These are phyloP conservation scores for Adansonia rubrostipa DNA, from an alignment of 441 rosid genomes.

Conservation along the genomic window DNA sequence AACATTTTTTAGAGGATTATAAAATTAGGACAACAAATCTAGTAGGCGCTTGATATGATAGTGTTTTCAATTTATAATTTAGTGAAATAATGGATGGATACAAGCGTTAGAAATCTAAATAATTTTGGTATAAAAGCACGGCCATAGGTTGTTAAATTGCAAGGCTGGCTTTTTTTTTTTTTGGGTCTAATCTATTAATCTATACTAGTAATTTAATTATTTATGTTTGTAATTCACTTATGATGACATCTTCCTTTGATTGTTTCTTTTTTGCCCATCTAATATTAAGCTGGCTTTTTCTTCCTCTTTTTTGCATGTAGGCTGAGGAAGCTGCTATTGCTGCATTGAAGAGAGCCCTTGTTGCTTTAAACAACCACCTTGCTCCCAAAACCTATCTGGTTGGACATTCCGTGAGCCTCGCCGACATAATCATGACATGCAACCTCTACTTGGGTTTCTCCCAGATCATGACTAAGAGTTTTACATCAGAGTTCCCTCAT, in stretches of 20 bases:
- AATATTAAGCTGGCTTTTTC: too few species aligned
- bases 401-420: conserved; percentile 81
- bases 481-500: conserved; percentile 84
- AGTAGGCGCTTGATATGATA: neutral
- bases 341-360: conserved; percentile 76
- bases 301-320: conserved; percentile 33
- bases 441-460: conserved; percentile 63
- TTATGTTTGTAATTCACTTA: neutral
- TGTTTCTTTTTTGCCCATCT: neutral
- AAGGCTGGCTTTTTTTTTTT: neutral
- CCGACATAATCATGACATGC: conserved; percentile 77
- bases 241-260: neutral
- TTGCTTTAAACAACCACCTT: conserved; percentile 70
- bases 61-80: neutral
- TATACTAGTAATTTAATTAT: neutral
- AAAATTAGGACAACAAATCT: neutral
- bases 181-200: neutral
- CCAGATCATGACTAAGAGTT: conserved; percentile 64
- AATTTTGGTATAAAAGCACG: neutral
- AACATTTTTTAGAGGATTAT: neutral
- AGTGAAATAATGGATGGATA: neutral
- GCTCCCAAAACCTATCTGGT: conserved; percentile 78
- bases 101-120: neutral
- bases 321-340: conserved; percentile 79
- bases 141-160: neutral